Base-by-base conservation (phyloP, 495 filamentous ascomycete genomes). In the Collariella sp. region DNA sequence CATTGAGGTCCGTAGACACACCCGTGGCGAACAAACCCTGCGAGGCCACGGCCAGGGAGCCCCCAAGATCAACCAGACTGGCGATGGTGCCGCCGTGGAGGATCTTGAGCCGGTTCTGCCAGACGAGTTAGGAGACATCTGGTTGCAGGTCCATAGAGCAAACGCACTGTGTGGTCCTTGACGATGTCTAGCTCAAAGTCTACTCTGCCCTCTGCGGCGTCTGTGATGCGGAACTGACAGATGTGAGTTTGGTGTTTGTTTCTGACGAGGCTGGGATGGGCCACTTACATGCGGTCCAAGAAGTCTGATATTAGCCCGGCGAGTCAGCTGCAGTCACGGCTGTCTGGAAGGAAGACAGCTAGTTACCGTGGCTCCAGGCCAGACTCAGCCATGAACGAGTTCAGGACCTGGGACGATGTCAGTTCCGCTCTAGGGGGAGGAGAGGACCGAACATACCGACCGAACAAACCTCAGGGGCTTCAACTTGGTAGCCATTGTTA, bases 31-130 rank as follows among this genome's bases (percentile, higher is more conserved):
- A 95, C 1, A 95, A 72, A 0, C 93, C 93, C 57, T 81, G 82
- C 2, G 93, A 96, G 23, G 93, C 91, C 24, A 98, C 91, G 5
- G 91, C 93, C 18, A 98, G 74, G 9, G 89, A 95, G 16, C 93
- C 93, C 4, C 93, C 93, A 0, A 97, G 78, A 62, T 98, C 93
- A 41, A 95, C 90, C 86, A 97, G 89, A 69, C 86, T 89, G 16
- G 93, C 91, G 62, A 97, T 90, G 16, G 93, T 94, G 35, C 91
- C 93, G 41, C 93, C 93, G 72, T 98, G 93, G 56, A 97, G 76
- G 46, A 89, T 96, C 44, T 82, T 84, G 9, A 97, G 77, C 19
- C 93, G 84, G 63, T 96, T 98, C 89, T 94, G 54, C 2, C 11
- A 12, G 35, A 6, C 15, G 35, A 3, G 48, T 2, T 4, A 18